These are phyloP conservation scores for Capsicum chinense DNA, from an alignment of 257 asterid species.

Conservation along the genomic window DNA sequence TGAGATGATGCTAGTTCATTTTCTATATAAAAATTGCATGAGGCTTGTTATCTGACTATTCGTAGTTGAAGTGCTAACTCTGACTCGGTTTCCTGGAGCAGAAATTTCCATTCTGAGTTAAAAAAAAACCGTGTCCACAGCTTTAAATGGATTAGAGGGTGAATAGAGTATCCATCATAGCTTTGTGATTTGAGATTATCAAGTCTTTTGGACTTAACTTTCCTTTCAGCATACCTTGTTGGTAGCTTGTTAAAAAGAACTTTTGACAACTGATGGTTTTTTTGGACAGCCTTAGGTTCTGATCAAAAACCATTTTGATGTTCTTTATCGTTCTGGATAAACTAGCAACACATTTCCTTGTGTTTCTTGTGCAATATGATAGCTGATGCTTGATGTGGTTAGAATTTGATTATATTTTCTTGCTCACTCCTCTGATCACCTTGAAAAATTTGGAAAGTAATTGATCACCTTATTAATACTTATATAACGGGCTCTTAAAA, in stretches of 20 bases:
- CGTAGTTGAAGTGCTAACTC: background rate
- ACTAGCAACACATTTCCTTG: background rate
- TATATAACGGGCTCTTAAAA: background rate
- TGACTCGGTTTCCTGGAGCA: background rate
- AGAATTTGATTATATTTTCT: constrained; percentile 4
- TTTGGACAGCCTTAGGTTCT: background rate
- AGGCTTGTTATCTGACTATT: background rate
- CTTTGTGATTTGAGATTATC: background rate
- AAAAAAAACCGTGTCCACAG: background rate
- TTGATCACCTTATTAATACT: constrained; percentile 7
- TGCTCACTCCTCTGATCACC: constrained; percentile 10
- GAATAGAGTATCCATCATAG: background rate
- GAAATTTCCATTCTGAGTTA: background rate
- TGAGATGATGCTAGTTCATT: constrained; percentile 3
- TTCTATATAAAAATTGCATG: background rate
- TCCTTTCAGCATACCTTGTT: constrained; percentile 10
- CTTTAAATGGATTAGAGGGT: constrained; percentile 3
- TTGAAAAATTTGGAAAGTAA: background rate
- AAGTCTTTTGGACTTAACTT: background rate
- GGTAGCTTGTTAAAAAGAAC: background rate
- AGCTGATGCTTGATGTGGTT: background rate
- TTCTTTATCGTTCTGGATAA: background rate
- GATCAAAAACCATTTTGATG: background rate
- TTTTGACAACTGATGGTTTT: background rate
- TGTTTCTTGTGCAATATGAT: constrained; percentile 14